phyloP scores from a whole-genome alignment of 2,329 filamentous ascomycete species.

The Hypomyces rosellus region DNA sequence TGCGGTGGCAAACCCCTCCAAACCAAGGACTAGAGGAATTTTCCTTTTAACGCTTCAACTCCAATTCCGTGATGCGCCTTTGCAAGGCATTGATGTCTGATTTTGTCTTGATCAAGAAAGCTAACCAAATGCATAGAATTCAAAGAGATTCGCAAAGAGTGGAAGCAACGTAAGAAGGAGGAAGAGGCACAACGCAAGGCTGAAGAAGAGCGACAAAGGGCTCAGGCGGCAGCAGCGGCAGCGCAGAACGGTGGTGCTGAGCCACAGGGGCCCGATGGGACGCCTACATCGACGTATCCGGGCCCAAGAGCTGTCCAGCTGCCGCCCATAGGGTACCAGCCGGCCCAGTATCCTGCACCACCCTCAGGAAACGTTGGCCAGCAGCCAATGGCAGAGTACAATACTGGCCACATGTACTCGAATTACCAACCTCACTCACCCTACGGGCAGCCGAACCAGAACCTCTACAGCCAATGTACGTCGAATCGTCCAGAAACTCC shows the following conservation, averaged over 20 bases:
- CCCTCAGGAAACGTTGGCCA: slow-evolving; percentile 46
- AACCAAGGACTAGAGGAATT: not conserved
- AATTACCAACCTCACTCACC: slow-evolving; percentile 54
- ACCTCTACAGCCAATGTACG: slow-evolving; percentile 56
- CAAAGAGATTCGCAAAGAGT: slow-evolving; percentile 98
- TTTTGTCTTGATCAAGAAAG: not conserved
- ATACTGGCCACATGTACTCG: slow-evolving; percentile 47
- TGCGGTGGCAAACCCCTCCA: too few species aligned
- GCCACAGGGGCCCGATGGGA: slow-evolving; percentile 36
- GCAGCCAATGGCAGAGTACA: slow-evolving; percentile 51
- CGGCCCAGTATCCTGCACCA: slow-evolving; percentile 60
- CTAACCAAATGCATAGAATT: slow-evolving; percentile 60
- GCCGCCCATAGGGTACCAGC: slow-evolving; percentile 69
- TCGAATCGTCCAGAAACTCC: slow-evolving; percentile 7
- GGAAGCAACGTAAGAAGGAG: slow-evolving; percentile 99
- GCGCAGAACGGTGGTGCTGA: slow-evolving; percentile 45
- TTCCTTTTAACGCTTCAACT: not conserved
- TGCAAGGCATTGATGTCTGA: too few species aligned
- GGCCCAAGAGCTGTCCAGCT: slow-evolving; percentile 57
- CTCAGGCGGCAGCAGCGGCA: slow-evolving; percentile 44
- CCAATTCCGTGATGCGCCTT: not conserved
- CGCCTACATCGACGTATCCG: slow-evolving; percentile 48
- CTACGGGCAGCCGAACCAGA: slow-evolving; percentile 50
- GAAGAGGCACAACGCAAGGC: slow-evolving; percentile 86
- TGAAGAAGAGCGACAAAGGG: slow-evolving; percentile 74